Evolutionary conservation across 108 stramenopile species (phyloP).

Genomic region (Aurantiochytrium sp.): DNA sequence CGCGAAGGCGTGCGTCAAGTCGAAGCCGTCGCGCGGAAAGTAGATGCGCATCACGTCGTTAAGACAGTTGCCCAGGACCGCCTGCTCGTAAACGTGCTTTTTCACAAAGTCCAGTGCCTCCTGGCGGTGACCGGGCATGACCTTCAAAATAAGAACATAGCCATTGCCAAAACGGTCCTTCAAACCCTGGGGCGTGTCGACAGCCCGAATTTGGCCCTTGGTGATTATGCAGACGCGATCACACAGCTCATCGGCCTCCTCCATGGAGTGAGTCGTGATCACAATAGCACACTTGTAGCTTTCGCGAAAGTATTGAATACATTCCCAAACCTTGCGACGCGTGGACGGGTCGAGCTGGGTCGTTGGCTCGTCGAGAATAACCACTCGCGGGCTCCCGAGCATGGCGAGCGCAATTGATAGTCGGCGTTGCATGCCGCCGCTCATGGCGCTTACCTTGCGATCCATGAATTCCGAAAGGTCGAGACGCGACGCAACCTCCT

Average conservation of each 20-base stretch:
- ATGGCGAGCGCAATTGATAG: slow-evolving; percentile 45
- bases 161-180: slow-evolving; percentile 49
- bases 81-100: neutral
- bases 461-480: neutral
- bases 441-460: neutral
- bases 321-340: slow-evolving; percentile 2
- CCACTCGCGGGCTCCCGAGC: slow-evolving; percentile 40
- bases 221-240: slow-evolving; percentile 47
- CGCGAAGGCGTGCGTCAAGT: neutral
- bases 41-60: slow-evolving; percentile 1
- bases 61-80: slow-evolving; percentile 1
- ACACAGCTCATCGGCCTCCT: slow-evolving; percentile 56
- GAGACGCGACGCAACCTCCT: neutral
- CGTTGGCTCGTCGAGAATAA: slow-evolving; percentile 46
- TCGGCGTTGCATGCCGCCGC: slow-evolving; percentile 49
- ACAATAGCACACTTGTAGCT: slow-evolving; percentile 12
- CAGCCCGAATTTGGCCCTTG: slow-evolving; percentile 37
- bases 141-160: slow-evolving; percentile 30
- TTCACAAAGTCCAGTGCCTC: neutral
- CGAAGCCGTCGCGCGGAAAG: neutral
- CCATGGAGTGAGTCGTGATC: slow-evolving; percentile 57
- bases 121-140: neutral
- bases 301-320: neutral
- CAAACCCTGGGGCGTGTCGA: slow-evolving; percentile 45
- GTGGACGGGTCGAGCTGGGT: slow-evolving; percentile 35